Conservation (phyloP, 257 asterid genomes). For the Phtheirospermum japonicum region DNA sequence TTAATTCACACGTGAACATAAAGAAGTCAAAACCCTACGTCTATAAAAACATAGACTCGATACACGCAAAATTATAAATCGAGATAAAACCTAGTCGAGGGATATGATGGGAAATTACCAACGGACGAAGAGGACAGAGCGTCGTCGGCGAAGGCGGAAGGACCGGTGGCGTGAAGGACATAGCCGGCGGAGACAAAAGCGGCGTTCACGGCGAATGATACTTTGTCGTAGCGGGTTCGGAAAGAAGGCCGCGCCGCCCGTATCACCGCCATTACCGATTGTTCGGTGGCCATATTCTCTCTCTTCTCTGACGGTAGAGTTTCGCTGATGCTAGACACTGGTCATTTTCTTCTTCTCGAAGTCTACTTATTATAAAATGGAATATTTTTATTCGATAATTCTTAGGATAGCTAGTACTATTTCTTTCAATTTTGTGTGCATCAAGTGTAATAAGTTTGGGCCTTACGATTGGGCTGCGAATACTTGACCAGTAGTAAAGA, state of each 20-base stretch:
- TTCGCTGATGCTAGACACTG: too few relatives aligned
- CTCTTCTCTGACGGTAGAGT: not conserved
- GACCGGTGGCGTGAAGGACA: constrained; percentile 60
- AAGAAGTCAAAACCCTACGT: not conserved
- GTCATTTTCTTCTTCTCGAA: too few relatives aligned
- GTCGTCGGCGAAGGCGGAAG: constrained; percentile 51
- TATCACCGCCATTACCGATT: constrained; percentile 58
- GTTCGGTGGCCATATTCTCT: constrained; percentile 48
- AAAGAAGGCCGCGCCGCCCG: constrained; percentile 74
- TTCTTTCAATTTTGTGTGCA: too few relatives aligned
- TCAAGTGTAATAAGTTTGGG: too few relatives aligned
- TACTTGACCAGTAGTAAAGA: not conserved
- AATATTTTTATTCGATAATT: too few relatives aligned
- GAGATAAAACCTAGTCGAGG: not conserved
- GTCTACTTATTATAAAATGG: too few relatives aligned
- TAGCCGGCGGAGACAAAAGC: constrained; percentile 64
- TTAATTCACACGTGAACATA: not conserved
- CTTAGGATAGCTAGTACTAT: too few relatives aligned
- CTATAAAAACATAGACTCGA: not conserved
- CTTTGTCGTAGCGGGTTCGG: constrained; percentile 52
- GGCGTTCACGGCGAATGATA: constrained; percentile 64
- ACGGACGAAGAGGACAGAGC: constrained; percentile 43
- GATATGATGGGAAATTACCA: constrained; percentile 36
- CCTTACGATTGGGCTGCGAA: not conserved
- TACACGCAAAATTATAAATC: not conserved